Conservation (phyloP, 352 stramenopile species). For the Salisapilia sapeloensis region DNA sequence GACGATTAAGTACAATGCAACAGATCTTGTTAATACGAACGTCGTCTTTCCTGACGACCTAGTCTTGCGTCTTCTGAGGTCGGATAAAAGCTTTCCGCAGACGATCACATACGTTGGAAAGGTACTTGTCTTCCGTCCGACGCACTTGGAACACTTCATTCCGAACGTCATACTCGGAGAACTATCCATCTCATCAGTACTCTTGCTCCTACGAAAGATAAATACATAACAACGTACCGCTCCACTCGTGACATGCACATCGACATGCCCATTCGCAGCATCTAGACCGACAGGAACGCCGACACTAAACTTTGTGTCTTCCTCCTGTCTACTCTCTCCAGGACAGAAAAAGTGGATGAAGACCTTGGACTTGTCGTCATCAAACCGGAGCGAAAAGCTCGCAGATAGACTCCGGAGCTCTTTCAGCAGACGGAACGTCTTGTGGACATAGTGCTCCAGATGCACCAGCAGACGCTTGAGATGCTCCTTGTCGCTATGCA, state of each 20-base stretch:
- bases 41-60: constrained; percentile 4
- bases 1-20: constrained; percentile 33
- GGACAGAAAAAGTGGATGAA: constrained; percentile 62
- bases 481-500: constrained; percentile 2
- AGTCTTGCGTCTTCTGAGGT: no score
- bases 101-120: constrained; percentile 28
- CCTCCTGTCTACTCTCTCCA: no score
- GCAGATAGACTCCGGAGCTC: constrained; percentile 43
- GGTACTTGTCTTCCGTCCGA: constrained; percentile 25
- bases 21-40: constrained; percentile 1
- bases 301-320: no score
- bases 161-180: constrained; percentile 22
- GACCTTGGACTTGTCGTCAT: constrained; percentile 17
- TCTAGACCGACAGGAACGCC: no score
- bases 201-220: no score
- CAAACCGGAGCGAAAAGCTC: constrained; percentile 25
- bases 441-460: constrained; percentile 29
- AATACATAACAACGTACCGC: no score
- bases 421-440: constrained; percentile 30
- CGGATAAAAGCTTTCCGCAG: constrained; percentile 22
- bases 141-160: constrained; percentile 24
- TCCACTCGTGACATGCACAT: no score
- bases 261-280: no score
- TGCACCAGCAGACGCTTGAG: constrained; percentile 17
- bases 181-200: no score